A percentile compares a stretch with the other conserved stretches of the same genome.
These are phyloP conservation scores for Extremus antarcticus DNA, from an alignment of 495 filamentous ascomycete genomes.

Conservation along the genomic window DNA sequence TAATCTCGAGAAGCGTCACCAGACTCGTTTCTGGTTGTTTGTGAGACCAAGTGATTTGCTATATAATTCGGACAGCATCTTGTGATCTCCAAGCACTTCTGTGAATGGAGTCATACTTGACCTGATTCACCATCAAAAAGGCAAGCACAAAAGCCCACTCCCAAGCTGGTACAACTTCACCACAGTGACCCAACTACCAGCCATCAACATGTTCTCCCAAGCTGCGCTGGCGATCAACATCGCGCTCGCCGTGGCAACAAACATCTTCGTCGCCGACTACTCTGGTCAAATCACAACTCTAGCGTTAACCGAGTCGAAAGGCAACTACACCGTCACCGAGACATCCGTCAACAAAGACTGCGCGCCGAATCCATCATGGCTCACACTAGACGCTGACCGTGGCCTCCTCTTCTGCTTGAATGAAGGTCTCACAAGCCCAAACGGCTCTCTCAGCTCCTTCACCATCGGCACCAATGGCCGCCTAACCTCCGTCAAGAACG, in stretches of 20 bases:
- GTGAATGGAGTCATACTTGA: too few species aligned
- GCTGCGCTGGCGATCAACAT: neutral
- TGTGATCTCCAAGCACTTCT: too few species aligned
- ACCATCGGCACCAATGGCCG: conserved; percentile 20
- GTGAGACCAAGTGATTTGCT: too few species aligned
- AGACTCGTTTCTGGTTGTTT: too few species aligned
- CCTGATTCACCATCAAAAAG: too few species aligned
- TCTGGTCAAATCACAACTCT: conserved; percentile 20
- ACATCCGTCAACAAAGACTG: conserved; percentile 15
- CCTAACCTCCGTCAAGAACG: conserved; percentile 19
- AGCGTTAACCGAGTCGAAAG: conserved; percentile 14
- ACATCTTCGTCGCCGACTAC: conserved; percentile 26
- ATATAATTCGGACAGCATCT: too few species aligned
- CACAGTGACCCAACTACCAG: too few species aligned
- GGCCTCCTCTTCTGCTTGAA: conserved; percentile 28
- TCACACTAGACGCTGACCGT: conserved; percentile 21
- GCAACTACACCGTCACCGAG: conserved; percentile 12
- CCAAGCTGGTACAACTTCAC: too few species aligned
- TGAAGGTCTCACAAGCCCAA: conserved; percentile 25
- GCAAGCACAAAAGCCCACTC: too few species aligned
- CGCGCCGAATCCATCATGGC: conserved; percentile 27
- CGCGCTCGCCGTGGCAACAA: conserved; percentile 17
- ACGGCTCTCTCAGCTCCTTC: conserved; percentile 29
- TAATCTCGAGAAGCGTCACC: too few species aligned
- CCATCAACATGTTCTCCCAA: neutral